Conservation (phyloP, 148 eudicot genomes). For the Rhododendron mucronatum region DNA sequence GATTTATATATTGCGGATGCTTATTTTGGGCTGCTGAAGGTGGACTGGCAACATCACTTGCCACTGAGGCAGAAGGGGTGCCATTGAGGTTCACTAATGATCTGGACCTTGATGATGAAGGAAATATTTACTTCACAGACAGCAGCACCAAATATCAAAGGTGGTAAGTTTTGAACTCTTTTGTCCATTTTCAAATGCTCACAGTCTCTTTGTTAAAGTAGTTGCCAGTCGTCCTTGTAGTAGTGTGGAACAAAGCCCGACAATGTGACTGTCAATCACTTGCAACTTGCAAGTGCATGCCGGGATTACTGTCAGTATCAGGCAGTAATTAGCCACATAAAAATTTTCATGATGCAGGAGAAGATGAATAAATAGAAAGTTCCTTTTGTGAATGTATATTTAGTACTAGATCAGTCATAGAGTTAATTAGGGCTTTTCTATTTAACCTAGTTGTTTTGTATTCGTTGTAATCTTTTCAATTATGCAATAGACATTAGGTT, state of each 20-base stretch:
- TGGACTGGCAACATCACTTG: conserved; percentile 70
- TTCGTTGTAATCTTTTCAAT: not conserved
- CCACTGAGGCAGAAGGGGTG: conserved; percentile 75
- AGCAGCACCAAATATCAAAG: conserved; percentile 79
- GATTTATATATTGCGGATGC: conserved; percentile 94
- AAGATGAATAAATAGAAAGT: not conserved
- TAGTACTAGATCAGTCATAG: no score
- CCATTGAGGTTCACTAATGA: conserved; percentile 82
- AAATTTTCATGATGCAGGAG: not conserved
- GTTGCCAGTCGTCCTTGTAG: not conserved
- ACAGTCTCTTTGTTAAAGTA: not conserved
- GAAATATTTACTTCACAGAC: conserved; percentile 80
- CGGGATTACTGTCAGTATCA: not conserved
- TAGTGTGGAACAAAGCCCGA: not conserved
- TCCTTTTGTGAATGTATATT: not conserved
- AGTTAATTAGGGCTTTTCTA: not conserved
- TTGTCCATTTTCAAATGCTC: not conserved
- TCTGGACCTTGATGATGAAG: conserved; percentile 78
- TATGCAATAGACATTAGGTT: not conserved
- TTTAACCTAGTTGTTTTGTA: not conserved
- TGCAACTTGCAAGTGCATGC: not conserved
- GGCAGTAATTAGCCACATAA: not conserved
- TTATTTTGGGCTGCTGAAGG: conserved; percentile 82
- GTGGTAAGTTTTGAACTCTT: conserved; percentile 33
- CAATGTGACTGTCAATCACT: not conserved